phyloP scores from a whole-genome alignment of 495 filamentous ascomycete genomes.

The Tuber magnatum region DNA sequence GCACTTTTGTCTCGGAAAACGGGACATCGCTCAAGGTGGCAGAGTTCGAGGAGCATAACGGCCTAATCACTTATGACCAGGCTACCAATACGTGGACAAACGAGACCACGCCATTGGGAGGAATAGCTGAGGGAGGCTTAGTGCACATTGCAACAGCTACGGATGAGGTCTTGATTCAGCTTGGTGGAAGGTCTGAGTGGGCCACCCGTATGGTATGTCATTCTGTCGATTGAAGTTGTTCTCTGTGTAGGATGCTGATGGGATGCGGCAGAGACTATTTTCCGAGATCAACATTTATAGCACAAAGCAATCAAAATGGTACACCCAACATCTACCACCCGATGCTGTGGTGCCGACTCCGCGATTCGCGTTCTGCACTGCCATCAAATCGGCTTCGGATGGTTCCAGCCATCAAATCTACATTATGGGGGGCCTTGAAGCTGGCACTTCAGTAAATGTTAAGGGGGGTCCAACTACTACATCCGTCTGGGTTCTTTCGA shows the following conservation, averaged over 20 bases:
- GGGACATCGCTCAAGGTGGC: background rate
- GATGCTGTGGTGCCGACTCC: conserved; percentile 6
- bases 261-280: conserved; percentile 9
- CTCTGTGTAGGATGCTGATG: too few species aligned
- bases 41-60: background rate
- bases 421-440: conserved; percentile 10
- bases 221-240: background rate
- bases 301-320: conserved; percentile 18
- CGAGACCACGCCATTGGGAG: conserved; percentile 8
- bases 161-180: conserved; percentile 17
- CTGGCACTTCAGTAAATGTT: background rate
- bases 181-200: conserved; percentile 13
- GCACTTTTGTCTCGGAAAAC: background rate
- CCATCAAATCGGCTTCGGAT: conserved; percentile 9
- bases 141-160: conserved; percentile 5
- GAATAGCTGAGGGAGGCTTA: background rate
- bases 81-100: conserved; percentile 11
- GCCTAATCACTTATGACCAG: conserved; percentile 8
- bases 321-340: conserved; percentile 9
- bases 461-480: background rate
- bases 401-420: conserved; percentile 22
- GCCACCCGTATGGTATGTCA: background rate
- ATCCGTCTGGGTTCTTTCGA: conserved; percentile 15
- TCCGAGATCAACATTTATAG: conserved; percentile 23
- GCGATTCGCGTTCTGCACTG: conserved; percentile 11